Conservation (phyloP, 129 eudicot species). For the Gnaphalium uliginosum region DNA sequence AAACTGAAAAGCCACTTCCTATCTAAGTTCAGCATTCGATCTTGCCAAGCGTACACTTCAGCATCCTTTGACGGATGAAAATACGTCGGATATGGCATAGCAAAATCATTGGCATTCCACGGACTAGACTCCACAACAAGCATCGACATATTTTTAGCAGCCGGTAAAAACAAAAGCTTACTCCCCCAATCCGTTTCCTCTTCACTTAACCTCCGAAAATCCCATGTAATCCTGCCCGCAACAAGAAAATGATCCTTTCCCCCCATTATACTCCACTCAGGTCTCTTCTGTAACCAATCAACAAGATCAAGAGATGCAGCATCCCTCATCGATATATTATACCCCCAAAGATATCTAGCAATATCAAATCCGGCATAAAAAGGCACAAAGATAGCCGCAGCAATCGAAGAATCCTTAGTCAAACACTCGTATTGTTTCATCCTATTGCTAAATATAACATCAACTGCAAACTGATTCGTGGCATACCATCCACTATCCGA, state of each 20-base stretch:
- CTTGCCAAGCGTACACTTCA: slow-evolving; percentile 50
- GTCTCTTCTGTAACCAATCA: slow-evolving; percentile 40
- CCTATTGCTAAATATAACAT: slow-evolving; percentile 46
- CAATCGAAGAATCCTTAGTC: slow-evolving; percentile 44
- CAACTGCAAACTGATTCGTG: slow-evolving; percentile 51
- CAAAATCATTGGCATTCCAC: slow-evolving; percentile 39
- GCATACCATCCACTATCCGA: slow-evolving; percentile 46
- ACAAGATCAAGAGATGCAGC: slow-evolving; percentile 44
- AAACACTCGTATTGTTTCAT: slow-evolving; percentile 58
- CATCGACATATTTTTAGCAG: slow-evolving; percentile 53
- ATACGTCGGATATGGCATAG: slow-evolving; percentile 56
- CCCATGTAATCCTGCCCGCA: slow-evolving; percentile 57
- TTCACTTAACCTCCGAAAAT: slow-evolving; percentile 44
- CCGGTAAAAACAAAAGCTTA: slow-evolving; percentile 47
- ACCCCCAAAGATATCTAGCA: slow-evolving; percentile 43
- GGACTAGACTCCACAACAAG: slow-evolving; percentile 49
- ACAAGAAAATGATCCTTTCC: slow-evolving; percentile 59
- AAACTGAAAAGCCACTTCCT: slow-evolving; percentile 47
- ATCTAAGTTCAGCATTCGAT: slow-evolving; percentile 25
- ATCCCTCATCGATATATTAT: slow-evolving; percentile 41
- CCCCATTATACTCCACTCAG: slow-evolving; percentile 46
- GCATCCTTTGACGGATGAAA: slow-evolving; percentile 45
- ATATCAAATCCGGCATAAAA: slow-evolving; percentile 60
- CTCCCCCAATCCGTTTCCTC: slow-evolving; percentile 46
- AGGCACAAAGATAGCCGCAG: slow-evolving; percentile 56